Conservation (phyloP, 305 asterid species). For the Stenogyne calaminthoides region DNA sequence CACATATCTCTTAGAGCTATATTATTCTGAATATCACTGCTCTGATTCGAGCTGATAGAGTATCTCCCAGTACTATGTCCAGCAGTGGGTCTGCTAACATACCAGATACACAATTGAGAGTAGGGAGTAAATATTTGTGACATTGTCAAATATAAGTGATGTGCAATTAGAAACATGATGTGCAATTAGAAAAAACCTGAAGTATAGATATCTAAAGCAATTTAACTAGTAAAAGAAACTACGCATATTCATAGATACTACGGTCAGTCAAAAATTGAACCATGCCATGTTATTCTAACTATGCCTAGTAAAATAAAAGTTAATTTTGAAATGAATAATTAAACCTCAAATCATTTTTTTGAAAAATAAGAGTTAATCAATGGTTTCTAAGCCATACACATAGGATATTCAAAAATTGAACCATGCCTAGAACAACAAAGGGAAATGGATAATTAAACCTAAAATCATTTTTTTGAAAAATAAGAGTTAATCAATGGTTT, state of each 20-base stretch:
- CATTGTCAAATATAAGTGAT: constrained; percentile 1
- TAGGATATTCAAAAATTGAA: too few relatives aligned
- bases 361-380: too few relatives aligned
- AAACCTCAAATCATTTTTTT: too few relatives aligned
- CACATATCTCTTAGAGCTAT: constrained; percentile 31
- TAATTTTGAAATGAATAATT: too few relatives aligned
- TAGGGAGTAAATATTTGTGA: constrained; percentile 12
- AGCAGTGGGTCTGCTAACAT: constrained; percentile 53
- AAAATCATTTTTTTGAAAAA: background rate
- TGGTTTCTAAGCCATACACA: too few relatives aligned
- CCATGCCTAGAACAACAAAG: background rate
- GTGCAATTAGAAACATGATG: too few relatives aligned
- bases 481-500: constrained; percentile 8
- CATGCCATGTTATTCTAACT: background rate
- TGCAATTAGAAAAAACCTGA: background rate
- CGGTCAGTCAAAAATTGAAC: background rate
- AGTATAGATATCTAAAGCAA: constrained; percentile 1
- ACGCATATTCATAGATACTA: background rate
- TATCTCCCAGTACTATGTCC: constrained; percentile 38
- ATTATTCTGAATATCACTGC: constrained; percentile 40
- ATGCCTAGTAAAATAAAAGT: constrained; percentile 12
- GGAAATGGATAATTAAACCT: background rate
- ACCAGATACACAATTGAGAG: constrained; percentile 22
- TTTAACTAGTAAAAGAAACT: constrained; percentile 6
- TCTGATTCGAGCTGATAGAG: constrained; percentile 41